Evolutionary conservation across 2,329 filamentous ascomycete species (phyloP).

Genomic region (Moelleriella libera): DNA sequence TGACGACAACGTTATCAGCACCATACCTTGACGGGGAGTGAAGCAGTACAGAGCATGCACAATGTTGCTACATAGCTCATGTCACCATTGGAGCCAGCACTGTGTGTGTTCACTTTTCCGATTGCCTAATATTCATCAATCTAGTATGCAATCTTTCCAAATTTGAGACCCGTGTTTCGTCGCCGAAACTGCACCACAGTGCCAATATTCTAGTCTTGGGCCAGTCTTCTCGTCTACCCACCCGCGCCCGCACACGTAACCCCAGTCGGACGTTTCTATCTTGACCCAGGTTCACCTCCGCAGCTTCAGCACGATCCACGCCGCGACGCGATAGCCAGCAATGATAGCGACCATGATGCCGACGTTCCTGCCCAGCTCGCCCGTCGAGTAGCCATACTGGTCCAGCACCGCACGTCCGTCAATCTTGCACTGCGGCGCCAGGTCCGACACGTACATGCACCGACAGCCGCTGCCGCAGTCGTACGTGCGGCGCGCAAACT

Average conservation of each 20-base stretch:
- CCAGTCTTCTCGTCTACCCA: neutral
- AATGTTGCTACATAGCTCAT: too few species aligned
- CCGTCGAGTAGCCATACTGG: conserved; percentile 54
- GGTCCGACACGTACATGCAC: conserved; percentile 57
- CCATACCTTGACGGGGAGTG: too few species aligned
- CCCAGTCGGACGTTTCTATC: neutral
- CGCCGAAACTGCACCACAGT: too few species aligned
- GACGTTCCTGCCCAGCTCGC: conserved; percentile 59
- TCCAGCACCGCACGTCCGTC: conserved; percentile 55
- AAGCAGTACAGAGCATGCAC: too few species aligned
- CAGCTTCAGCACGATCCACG: conserved; percentile 43
- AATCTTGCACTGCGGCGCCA: conserved; percentile 46
- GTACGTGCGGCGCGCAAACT: conserved; percentile 55
- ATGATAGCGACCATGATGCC: conserved; percentile 70
- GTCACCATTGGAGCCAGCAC: too few species aligned
- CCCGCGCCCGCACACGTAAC: neutral
- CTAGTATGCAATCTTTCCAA: too few species aligned
- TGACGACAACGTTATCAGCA: too few species aligned
- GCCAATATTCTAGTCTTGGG: too few species aligned
- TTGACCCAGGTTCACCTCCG: conserved; percentile 4
- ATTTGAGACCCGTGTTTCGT: too few species aligned
- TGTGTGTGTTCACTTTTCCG: too few species aligned
- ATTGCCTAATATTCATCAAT: too few species aligned
- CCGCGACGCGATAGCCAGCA: conserved; percentile 38
- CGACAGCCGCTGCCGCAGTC: conserved; percentile 30